Evolutionary conservation across 2,329 filamentous ascomycete species (phyloP).

Genomic region (Arthrobotrys pseudoclavata): DNA sequence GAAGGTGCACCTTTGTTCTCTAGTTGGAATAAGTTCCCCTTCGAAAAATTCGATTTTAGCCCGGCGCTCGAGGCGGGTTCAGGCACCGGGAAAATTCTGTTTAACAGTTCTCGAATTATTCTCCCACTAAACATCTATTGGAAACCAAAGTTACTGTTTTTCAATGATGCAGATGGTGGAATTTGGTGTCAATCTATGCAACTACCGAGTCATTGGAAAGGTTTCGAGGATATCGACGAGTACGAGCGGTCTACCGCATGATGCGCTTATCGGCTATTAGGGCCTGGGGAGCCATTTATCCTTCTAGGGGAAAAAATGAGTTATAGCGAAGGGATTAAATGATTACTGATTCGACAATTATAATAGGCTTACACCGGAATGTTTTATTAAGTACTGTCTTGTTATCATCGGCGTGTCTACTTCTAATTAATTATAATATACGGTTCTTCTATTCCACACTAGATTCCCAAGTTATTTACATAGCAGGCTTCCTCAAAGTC

Average conservation of each 20-base stretch:
- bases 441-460: not conserved
- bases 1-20: conserved; percentile 40
- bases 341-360: too few species aligned
- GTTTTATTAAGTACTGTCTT: too few species aligned
- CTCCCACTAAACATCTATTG: conserved; percentile 32
- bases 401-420: too few species aligned
- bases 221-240: conserved; percentile 31
- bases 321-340: too few species aligned
- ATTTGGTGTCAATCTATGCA: conserved; percentile 49
- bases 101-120: conserved; percentile 39
- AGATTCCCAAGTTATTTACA: not conserved
- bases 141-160: conserved; percentile 40
- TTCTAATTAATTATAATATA: too few species aligned
- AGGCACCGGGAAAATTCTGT: conserved; percentile 23
- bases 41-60: conserved; percentile 38
- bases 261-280: not conserved
- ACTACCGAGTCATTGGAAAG: conserved; percentile 38
- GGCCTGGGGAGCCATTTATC: too few species aligned
- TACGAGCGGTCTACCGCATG: conserved; percentile 1
- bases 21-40: conserved; percentile 35
- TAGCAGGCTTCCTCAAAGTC: too few species aligned
- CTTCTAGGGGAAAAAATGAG: too few species aligned
- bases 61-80: conserved; percentile 9
- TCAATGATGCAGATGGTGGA: conserved; percentile 33
- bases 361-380: too few species aligned